These are phyloP conservation scores for Metarhizium humberi DNA, from an alignment of 2,329 filamentous ascomycete species.

Conservation along the genomic window DNA sequence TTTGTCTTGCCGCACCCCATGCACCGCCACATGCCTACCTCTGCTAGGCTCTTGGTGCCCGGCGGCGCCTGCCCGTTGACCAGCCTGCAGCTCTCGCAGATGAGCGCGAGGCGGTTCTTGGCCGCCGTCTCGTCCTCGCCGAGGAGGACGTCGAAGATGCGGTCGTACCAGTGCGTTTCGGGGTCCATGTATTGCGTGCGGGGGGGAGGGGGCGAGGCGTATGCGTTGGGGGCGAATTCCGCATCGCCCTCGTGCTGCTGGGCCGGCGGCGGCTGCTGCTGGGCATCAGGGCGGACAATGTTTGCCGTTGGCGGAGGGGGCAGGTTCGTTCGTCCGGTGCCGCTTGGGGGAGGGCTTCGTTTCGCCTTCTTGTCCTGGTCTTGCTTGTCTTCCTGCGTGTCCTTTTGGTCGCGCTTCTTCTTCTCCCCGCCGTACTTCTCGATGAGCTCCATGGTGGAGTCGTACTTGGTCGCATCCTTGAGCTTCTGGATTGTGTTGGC, in stretches of 20 bases:
- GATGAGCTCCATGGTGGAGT: conserved; percentile 84
- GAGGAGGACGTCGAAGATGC: conserved; percentile 81
- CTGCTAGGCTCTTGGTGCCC: conserved; percentile 65
- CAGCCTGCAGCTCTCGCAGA: conserved; percentile 72
- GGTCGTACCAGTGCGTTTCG: conserved; percentile 79
- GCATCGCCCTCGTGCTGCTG: conserved; percentile 20
- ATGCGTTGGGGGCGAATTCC: conserved; percentile 68
- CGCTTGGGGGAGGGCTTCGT: background rate
- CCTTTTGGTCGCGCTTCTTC: conserved; percentile 15
- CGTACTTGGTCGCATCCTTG: conserved; percentile 91
- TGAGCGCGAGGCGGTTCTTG: conserved; percentile 82
- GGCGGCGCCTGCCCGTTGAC: conserved; percentile 96
- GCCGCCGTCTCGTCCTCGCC: conserved; percentile 91
- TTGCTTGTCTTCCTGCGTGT: conserved; percentile 5
- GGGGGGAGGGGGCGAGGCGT: conserved; percentile 7
- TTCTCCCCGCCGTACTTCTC: conserved; percentile 82
- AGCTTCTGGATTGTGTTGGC: conserved; percentile 85
- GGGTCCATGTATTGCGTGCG: conserved; percentile 12
- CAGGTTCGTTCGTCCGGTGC: conserved; percentile 33
- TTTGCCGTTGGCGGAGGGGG: conserved; percentile 55
- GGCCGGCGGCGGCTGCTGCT: background rate
- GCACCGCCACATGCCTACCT: conserved; percentile 82
- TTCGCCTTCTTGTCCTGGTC: conserved; percentile 8
- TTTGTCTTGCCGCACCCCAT: conserved; percentile 76
- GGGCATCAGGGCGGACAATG: conserved; percentile 36